Evolutionary conservation across 352 stramenopile genomes (phyloP).

Genomic region (Elongisporangium prolatum): DNA sequence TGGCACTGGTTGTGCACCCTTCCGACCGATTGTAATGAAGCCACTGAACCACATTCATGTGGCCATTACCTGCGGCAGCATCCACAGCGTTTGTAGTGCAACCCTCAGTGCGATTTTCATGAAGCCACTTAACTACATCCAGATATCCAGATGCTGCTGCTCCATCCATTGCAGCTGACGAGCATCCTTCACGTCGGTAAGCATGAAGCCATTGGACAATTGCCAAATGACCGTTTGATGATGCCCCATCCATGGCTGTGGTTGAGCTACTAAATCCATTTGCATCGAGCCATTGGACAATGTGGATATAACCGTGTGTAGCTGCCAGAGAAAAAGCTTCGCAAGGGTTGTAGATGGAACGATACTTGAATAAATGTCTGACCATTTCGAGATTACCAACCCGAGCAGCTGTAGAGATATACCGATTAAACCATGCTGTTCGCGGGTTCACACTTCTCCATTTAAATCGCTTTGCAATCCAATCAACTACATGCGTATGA

Average conservation of each 20-base stretch:
- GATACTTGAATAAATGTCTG: background rate
- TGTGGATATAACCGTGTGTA: background rate
- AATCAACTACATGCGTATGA: background rate
- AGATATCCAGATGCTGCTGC: background rate
- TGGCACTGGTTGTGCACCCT: constrained; percentile 2
- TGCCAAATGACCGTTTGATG: constrained; percentile 3
- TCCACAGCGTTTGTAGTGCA: constrained; percentile 2
- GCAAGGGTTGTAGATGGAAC: background rate
- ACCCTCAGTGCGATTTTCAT: background rate
- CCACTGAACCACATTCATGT: constrained; percentile 2
- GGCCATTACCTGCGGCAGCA: background rate
- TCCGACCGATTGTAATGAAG: background rate
- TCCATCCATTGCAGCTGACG: constrained; percentile 2
- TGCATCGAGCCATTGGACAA: background rate
- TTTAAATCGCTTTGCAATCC: background rate
- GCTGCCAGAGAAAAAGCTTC: background rate
- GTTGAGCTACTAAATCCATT: background rate
- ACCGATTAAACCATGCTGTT: background rate
- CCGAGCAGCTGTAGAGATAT: background rate
- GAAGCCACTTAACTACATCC: constrained; percentile 4
- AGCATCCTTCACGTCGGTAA: constrained; percentile 4
- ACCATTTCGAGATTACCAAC: background rate
- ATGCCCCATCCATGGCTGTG: constrained; percentile 4
- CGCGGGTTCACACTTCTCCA: background rate
- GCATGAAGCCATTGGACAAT: constrained; percentile 6